A percentile compares a stretch with the other conserved stretches of the same genome.
These are phyloP conservation scores for Crotalaria pallida DNA, from an alignment of 306 rosid genomes.

Conservation along the genomic window DNA sequence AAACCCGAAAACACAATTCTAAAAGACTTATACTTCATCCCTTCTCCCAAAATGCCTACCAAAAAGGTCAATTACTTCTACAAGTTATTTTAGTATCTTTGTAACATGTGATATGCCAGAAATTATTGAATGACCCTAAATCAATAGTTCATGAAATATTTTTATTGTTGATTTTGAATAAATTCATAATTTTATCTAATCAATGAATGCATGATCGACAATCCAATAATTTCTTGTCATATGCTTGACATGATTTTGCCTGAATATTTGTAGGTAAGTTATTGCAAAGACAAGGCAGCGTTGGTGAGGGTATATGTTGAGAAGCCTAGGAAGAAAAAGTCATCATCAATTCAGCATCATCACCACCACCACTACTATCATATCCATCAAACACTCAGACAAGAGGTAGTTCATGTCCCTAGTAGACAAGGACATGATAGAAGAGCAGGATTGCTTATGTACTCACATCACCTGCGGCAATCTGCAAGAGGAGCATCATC, in stretches of 20 bases:
- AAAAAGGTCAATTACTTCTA: slow-evolving; percentile 42
- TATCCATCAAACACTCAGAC: slow-evolving; percentile 30
- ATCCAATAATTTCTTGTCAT: neutral
- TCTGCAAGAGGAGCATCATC: slow-evolving; percentile 36
- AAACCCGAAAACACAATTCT: slow-evolving; percentile 13
- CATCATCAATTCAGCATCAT: slow-evolving; percentile 16
- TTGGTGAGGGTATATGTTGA: slow-evolving; percentile 49
- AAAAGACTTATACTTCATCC: neutral
- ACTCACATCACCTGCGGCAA: slow-evolving; percentile 49
- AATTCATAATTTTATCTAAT: too few relatives aligned
- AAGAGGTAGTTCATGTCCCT: slow-evolving; percentile 21
- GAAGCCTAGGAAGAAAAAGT: slow-evolving; percentile 37
- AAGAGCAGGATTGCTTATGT: slow-evolving; percentile 63
- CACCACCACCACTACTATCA: slow-evolving; percentile 32
- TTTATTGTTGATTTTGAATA: too few relatives aligned
- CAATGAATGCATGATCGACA: too few relatives aligned
- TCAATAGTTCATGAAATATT: too few relatives aligned
- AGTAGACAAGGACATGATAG: slow-evolving; percentile 43
- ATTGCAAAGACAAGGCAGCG: slow-evolving; percentile 45
- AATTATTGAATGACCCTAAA: too few relatives aligned
- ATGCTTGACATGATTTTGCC: slow-evolving; percentile 3
- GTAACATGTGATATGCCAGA: neutral
- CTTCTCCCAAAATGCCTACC: slow-evolving; percentile 32
- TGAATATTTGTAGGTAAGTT: slow-evolving; percentile 35
- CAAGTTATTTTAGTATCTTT: neutral